Evolutionary conservation across 495 filamentous ascomycete genomes (phyloP), one percentile per base, ranked within the genome.

Genomic region (Chaetomium cochliodes): DNA sequence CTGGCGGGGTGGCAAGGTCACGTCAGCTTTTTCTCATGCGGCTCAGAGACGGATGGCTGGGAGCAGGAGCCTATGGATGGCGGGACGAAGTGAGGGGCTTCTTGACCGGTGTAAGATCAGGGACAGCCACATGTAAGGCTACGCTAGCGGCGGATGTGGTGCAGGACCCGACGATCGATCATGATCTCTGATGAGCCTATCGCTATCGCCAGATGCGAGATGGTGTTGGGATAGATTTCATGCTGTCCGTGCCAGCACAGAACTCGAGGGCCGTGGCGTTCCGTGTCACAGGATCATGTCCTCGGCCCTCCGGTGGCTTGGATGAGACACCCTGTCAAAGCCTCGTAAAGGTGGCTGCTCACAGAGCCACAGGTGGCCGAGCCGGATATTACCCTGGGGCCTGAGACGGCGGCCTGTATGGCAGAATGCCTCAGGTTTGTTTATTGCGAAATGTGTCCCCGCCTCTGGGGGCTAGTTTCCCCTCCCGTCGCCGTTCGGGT

Each of bases 101-200:
- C 2, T 44, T 26, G 20, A 58, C 23, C 37, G 37, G 33, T 58
- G 37, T 42, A 13, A 44, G 39, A 26, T 44, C 23, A 42, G 55
- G 39, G 23, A 33, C 25, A n/a, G 55, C 55, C 55, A 46, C 22
- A 28, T 44, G 39, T 28, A 11, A 16, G 13, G 22, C 18, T 37
- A 50, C 18, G n/a, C 46, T 23, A 50, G 46, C n/a, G 8, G 46
- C 25, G 12, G 3, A 25, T 25, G 54, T 22, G 33, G 33, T 57
- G 77, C 46, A 82, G 75, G 79, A 77, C 77, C 46, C 81, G 77
- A 75, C 33, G 76, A 60, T 60, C 58, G 44, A 60, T 58, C 56
- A 58, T 5, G 39, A 58, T 39, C 44, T 37, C 58, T 7, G 18
- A 49, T 37, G 42, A 3, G 11, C 42, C 28, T 22, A 18, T 50